Evolutionary conservation across 148 eudicot species (phyloP).

Genomic region (Rhododendron griersonianum): DNA sequence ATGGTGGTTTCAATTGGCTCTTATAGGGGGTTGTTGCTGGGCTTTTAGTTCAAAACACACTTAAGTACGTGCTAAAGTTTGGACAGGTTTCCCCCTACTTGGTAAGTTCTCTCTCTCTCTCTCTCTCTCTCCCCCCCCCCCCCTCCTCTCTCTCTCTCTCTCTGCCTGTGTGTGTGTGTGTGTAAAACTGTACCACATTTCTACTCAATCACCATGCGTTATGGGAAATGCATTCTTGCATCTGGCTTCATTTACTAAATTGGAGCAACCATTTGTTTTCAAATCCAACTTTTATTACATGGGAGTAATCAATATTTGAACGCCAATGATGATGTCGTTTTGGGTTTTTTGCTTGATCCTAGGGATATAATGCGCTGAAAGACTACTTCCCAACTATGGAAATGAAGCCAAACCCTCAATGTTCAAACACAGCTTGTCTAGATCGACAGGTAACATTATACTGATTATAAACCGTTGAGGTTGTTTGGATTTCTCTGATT

Average conservation of each 20-base stretch:
- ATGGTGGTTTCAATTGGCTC: constrained; percentile 15
- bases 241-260: background rate
- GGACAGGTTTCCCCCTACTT: constrained; percentile 80
- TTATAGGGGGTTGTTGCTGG: constrained; percentile 96
- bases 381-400: constrained; percentile 95
- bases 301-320: background rate
- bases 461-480: background rate
- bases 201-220: background rate
- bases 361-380: constrained; percentile 94
- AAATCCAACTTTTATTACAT: background rate
- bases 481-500: constrained; percentile 1
- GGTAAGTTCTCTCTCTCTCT: constrained; percentile 35
- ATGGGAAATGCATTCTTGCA: background rate
- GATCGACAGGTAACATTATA: constrained; percentile 63
- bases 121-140: background rate
- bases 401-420: constrained; percentile 93
- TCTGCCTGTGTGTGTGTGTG: no score
- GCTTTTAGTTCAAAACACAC: constrained; percentile 86
- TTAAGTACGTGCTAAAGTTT: constrained; percentile 81
- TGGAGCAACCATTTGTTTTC: background rate
- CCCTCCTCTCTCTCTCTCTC: background rate
- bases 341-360: constrained; percentile 14
- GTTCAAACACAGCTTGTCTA: constrained; percentile 86
- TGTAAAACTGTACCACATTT: background rate
- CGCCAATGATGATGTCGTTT: background rate